Conservation (phyloP, 2,329 filamentous ascomycete species). For the Talaromyces piceae region DNA sequence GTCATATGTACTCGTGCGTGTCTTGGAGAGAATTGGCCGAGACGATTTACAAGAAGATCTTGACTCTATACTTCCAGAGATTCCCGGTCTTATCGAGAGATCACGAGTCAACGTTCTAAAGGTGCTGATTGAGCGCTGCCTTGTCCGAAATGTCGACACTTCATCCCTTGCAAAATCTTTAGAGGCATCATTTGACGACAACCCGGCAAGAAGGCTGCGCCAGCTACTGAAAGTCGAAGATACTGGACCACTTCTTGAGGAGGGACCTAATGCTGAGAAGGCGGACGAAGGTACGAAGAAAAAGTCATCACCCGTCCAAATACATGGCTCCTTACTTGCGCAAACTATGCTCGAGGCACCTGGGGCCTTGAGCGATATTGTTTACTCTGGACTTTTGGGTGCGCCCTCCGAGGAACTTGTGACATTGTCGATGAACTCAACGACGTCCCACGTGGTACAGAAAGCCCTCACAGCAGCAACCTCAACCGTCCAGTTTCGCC, state of each 20-base stretch:
- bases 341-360: conserved; percentile 70
- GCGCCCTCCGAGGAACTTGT: conserved; percentile 51
- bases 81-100: conserved; percentile 65
- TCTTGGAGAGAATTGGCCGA: conserved; percentile 75
- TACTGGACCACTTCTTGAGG: conserved; percentile 42
- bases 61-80: conserved; percentile 62
- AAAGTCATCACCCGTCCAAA: conserved; percentile 41
- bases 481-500: conserved; percentile 49
- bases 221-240: conserved; percentile 54
- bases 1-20: conserved; percentile 74
- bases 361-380: conserved; percentile 59
- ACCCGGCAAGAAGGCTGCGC: conserved; percentile 44
- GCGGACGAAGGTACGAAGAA: conserved; percentile 10
- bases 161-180: conserved; percentile 50
- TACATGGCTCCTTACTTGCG: conserved; percentile 77
- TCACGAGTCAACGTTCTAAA: conserved; percentile 72
- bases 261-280: conserved; percentile 24
- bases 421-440: conserved; percentile 57
- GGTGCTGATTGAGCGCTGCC: conserved; percentile 74
- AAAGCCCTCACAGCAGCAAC: conserved; percentile 50
- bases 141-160: conserved; percentile 56
- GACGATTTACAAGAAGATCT: conserved; percentile 74
- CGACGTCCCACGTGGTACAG: conserved; percentile 57
- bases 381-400: conserved; percentile 64
- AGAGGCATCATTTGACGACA: conserved; percentile 50